Evolutionary conservation across 1,139 yeast species (phyloP).

Genomic region (Keqinozyma sinolaborantium): DNA sequence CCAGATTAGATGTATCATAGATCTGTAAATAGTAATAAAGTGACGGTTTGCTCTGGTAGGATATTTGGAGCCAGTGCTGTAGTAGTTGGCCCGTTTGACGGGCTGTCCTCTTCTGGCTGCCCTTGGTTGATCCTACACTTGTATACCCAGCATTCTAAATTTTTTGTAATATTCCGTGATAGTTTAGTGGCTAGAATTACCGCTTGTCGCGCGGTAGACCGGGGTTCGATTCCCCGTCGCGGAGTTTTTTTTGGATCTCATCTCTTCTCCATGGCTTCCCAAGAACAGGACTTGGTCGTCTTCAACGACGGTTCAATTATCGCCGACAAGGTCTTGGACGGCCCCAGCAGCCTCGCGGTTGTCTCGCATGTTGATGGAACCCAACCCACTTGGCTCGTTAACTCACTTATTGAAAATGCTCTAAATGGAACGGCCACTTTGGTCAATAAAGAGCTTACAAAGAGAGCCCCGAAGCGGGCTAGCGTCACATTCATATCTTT

Average conservation of each 20-base stretch:
- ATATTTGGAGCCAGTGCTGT: too few relatives aligned
- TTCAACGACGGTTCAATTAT: conserved; percentile 53
- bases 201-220: conserved; percentile 49
- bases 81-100: too few relatives aligned
- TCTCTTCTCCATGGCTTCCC: conserved; percentile 15
- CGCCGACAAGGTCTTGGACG: conserved; percentile 19
- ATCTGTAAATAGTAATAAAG: not conserved
- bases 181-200: conserved; percentile 48
- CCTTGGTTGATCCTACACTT: too few relatives aligned
- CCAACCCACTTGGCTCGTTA: conserved; percentile 63
- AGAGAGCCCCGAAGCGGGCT: conserved; percentile 15
- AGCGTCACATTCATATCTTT: conserved; percentile 44
- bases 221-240: conserved; percentile 51
- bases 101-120: too few relatives aligned
- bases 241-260: conserved; percentile 18
- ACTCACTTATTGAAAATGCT: conserved; percentile 43
- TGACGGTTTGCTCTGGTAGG: conserved; percentile 1
- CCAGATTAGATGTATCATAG: conserved; percentile 1
- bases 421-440: conserved; percentile 38
- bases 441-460: conserved; percentile 31
- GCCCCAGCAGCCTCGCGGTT: conserved; percentile 29
- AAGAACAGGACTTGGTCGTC: conserved; percentile 57
- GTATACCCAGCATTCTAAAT: too few relatives aligned
- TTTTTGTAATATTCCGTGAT: too few relatives aligned
- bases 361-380: conserved; percentile 61